Conservation (phyloP, 2,329 filamentous ascomycete genomes). For the Ophiostoma tasmaniense region DNA sequence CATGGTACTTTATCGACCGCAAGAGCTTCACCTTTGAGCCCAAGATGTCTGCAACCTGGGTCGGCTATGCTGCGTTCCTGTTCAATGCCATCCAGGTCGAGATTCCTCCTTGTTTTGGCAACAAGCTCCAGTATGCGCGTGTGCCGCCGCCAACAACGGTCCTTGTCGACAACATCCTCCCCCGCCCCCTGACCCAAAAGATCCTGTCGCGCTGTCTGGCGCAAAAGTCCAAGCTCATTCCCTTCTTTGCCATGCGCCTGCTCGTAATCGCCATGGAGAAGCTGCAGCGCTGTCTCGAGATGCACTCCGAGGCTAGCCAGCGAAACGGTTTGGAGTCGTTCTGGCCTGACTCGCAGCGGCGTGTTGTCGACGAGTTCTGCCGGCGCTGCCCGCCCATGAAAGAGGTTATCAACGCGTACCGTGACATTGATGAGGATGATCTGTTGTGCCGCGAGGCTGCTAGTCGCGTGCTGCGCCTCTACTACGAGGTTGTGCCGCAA, state of each 20-base stretch:
- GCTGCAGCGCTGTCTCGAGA: slow-evolving; percentile 53
- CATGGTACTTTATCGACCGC: slow-evolving; percentile 77
- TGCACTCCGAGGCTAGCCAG: slow-evolving; percentile 42
- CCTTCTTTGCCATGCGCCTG: slow-evolving; percentile 75
- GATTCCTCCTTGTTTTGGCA: slow-evolving; percentile 64
- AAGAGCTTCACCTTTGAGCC: slow-evolving; percentile 79
- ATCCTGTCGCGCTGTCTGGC: slow-evolving; percentile 71
- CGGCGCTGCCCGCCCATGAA: slow-evolving; percentile 74
- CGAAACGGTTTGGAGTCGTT: slow-evolving; percentile 26
- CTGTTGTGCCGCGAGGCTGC: slow-evolving; percentile 68
- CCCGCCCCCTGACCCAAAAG: slow-evolving; percentile 71
- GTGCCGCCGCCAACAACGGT: slow-evolving; percentile 71
- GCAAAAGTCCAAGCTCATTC: slow-evolving; percentile 67
- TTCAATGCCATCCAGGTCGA: slow-evolving; percentile 71
- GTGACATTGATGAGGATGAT: slow-evolving; percentile 58
- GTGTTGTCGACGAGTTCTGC: slow-evolving; percentile 65
- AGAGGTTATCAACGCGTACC: slow-evolving; percentile 67
- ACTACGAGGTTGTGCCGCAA: slow-evolving; percentile 74
- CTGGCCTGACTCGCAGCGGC: slow-evolving; percentile 62
- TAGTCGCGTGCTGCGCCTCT: slow-evolving; percentile 72
- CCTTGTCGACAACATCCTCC: slow-evolving; percentile 78
- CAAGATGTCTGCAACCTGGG: slow-evolving; percentile 87
- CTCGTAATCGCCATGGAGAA: slow-evolving; percentile 74
- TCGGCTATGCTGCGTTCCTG: slow-evolving; percentile 83
- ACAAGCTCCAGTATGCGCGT: slow-evolving; percentile 50